Evolutionary conservation across 2,329 filamentous ascomycete species (phyloP).

Genomic region (Zymoseptoria crescenta): DNA sequence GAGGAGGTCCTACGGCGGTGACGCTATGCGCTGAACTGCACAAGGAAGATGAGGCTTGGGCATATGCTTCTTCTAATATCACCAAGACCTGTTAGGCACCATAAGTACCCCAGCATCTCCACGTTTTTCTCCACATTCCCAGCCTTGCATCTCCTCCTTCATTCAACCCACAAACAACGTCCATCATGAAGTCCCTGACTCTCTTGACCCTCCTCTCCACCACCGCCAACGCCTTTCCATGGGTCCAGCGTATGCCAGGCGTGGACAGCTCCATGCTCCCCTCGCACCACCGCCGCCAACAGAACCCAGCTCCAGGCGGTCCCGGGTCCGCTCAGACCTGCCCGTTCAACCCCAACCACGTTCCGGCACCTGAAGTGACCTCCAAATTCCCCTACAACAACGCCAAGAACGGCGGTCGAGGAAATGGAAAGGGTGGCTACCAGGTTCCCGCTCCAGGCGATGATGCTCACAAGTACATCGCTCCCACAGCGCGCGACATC

Average conservation of each 20-base stretch:
- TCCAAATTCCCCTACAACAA: conserved; percentile 36
- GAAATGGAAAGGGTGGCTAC: conserved; percentile 37
- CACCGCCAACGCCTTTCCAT: conserved; percentile 33
- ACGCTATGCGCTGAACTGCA: background rate
- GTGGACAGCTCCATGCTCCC: conserved; percentile 30
- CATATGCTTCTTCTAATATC: too few relatives aligned
- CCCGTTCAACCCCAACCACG: conserved; percentile 35
- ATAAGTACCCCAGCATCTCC: background rate
- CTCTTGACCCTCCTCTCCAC: conserved; percentile 20
- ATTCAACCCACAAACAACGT: too few relatives aligned
- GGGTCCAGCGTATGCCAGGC: conserved; percentile 30
- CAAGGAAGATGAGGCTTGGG: too few relatives aligned
- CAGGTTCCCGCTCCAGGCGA: conserved; percentile 39
- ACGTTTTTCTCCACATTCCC: background rate
- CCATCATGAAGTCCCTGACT: conserved; percentile 22
- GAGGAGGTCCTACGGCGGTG: background rate
- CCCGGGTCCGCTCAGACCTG: conserved; percentile 27
- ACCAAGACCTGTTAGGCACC: background rate
- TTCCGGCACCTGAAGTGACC: conserved; percentile 30
- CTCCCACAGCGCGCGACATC: conserved; percentile 33
- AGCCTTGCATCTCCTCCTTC: too few relatives aligned
- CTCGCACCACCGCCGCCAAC: conserved; percentile 23
- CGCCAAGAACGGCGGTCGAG: conserved; percentile 36
- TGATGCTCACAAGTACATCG: conserved; percentile 31
- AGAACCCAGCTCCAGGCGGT: conserved; percentile 18